Evolutionary conservation across 2,329 filamentous ascomycete species (phyloP).

Genomic region (Helminthosporium solani): DNA sequence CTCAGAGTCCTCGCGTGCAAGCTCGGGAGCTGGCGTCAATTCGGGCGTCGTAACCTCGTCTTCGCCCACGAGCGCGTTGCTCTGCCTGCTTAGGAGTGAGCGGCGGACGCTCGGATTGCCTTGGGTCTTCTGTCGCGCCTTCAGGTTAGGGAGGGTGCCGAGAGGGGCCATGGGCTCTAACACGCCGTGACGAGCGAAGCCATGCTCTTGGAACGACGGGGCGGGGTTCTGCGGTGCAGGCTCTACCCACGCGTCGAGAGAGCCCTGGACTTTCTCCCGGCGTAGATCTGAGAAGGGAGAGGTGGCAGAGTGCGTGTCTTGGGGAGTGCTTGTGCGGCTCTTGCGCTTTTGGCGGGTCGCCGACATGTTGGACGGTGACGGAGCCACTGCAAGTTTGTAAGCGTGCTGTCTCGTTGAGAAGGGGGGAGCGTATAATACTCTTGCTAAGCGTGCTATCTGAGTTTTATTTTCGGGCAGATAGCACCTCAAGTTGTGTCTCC

Average conservation of each 20-base stretch:
- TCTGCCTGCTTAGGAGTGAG: constrained; percentile 45
- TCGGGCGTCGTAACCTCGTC: constrained; percentile 51
- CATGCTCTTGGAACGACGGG: constrained; percentile 76
- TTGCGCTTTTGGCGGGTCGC: constrained; percentile 42
- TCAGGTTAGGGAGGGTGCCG: constrained; percentile 66
- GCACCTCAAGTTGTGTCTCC: constrained; percentile 29
- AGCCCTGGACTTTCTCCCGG: constrained; percentile 40
- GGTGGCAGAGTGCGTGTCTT: constrained; percentile 32
- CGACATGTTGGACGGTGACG: constrained; percentile 33
- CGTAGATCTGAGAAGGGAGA: constrained; percentile 21
- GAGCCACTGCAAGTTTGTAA: constrained; percentile 34
- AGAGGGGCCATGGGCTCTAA: constrained; percentile 82
- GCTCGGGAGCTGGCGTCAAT: constrained; percentile 43
- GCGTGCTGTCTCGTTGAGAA: constrained; percentile 26
- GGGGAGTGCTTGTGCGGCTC: constrained; percentile 41
- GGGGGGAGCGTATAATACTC: constrained; percentile 13
- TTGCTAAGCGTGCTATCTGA: constrained; percentile 37
- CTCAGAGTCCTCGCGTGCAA: constrained; percentile 43
- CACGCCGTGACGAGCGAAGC: constrained; percentile 71
- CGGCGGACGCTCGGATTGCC: constrained; percentile 40
- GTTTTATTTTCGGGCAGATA: constrained; percentile 25
- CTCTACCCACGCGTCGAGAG: constrained; percentile 56
- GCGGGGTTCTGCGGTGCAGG: constrained; percentile 55
- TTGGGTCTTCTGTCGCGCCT: constrained; percentile 57
- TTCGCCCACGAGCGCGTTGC: constrained; percentile 38